These are phyloP conservation scores for Eucalyptus leucophloia DNA, from an alignment of 345 rosid genomes.

Conservation along the genomic window DNA sequence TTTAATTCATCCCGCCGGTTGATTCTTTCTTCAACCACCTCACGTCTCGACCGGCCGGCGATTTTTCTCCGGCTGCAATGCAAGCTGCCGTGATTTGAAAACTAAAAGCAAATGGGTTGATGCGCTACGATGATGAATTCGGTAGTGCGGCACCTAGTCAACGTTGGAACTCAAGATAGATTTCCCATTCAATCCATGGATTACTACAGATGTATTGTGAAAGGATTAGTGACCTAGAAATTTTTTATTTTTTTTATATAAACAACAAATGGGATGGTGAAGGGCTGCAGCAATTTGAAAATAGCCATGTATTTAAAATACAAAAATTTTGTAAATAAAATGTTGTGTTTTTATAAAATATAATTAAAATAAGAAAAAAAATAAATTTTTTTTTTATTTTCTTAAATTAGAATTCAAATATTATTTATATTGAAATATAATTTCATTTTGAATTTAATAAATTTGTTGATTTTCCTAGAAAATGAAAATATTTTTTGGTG, in stretches of 20 bases:
- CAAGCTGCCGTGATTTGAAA: neutral
- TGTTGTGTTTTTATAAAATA: too few relatives aligned
- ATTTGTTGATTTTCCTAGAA: fast-evolving
- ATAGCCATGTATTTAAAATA: too few relatives aligned
- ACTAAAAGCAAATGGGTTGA: neutral
- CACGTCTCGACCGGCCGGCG: neutral
- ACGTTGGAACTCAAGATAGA: neutral
- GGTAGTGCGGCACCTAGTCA: neutral
- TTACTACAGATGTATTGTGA: neutral
- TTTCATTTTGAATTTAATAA: too few relatives aligned
- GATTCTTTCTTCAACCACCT: neutral
- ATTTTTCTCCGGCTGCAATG: neutral
- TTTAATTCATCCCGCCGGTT: neutral
- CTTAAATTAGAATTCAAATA: too few relatives aligned
- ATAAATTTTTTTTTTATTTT: too few relatives aligned
- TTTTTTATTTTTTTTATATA: too few relatives aligned
- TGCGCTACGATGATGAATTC: neutral
- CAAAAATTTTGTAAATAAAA: too few relatives aligned
- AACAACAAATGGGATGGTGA: neutral
- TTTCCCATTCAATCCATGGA: neutral
- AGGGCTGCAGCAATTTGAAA: neutral
- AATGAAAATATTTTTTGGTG: too few relatives aligned
- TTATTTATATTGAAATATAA: too few relatives aligned
- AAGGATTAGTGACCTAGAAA: neutral
- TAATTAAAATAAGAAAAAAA: too few relatives aligned